Evolutionary conservation across 306 rosid species (phyloP).

Genomic region (Acacia acuminata): DNA sequence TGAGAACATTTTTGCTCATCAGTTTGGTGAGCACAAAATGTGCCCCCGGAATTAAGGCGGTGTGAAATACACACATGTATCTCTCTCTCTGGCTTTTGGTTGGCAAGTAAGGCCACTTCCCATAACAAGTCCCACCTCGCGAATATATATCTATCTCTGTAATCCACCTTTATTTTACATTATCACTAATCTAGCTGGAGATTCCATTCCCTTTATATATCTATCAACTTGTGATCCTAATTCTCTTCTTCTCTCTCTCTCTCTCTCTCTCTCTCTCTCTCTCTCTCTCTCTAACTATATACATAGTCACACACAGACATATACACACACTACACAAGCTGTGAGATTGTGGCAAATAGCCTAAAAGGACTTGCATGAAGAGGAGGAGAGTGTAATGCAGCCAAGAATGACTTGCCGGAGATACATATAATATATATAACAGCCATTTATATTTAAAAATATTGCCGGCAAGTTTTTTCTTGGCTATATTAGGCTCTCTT

Average conservation of each 20-base stretch:
- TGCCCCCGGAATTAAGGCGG: neutral
- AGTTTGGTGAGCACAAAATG: too few relatives aligned
- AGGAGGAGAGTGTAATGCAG: constrained; percentile 47
- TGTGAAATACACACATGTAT: constrained; percentile 8
- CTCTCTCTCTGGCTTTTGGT: neutral
- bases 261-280: neutral
- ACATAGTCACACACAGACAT: neutral
- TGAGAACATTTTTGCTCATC: too few relatives aligned
- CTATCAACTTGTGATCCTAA: neutral
- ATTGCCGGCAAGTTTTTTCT: constrained; percentile 52
- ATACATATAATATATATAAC: neutral
- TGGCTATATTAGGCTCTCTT: constrained; percentile 57
- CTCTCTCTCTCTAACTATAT: neutral
- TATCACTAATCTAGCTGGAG: neutral
- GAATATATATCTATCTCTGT: neutral
- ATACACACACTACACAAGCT: neutral
- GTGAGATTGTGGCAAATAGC: neutral
- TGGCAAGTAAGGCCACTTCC: constrained; percentile 30
- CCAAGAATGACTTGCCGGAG: constrained; percentile 74
- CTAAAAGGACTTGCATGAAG: constrained; percentile 51
- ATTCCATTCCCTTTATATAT: neutral
- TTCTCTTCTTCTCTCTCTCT: neutral
- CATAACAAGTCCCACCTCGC: neutral
- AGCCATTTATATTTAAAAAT: neutral
- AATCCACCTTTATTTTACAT: neutral